phyloP scores from a whole-genome alignment of 2,329 filamentous ascomycete species.

The Ceratocystis variospora region DNA sequence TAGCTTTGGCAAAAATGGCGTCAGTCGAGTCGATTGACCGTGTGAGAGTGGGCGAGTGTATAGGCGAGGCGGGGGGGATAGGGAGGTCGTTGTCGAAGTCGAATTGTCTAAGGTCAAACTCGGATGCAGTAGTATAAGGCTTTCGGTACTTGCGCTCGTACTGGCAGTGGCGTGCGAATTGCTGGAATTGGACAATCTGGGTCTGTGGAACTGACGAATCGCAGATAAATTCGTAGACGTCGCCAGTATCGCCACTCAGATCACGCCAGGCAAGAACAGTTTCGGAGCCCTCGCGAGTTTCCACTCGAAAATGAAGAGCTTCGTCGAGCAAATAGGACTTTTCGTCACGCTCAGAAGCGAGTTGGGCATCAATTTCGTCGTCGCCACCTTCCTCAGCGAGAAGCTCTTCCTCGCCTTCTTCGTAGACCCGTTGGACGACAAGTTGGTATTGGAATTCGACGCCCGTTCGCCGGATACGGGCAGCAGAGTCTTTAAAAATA shows the following conservation, averaged over 20 bases:
- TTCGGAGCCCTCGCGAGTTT: conserved; percentile 65
- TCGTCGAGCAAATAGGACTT: conserved; percentile 96
- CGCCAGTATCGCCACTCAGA: conserved; percentile 79
- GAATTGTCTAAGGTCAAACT: conserved; percentile 69
- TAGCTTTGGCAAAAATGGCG: conserved; percentile 39
- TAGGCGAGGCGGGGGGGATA: conserved; percentile 49
- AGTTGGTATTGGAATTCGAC: conserved; percentile 97
- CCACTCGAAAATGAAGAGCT: conserved; percentile 71
- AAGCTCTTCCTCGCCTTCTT: conserved; percentile 90
- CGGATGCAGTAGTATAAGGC: conserved; percentile 64
- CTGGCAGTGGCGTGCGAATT: conserved; percentile 79
- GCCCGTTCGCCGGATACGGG: conserved; percentile 79
- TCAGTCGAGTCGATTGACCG: conserved; percentile 45
- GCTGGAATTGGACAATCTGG: conserved; percentile 67
- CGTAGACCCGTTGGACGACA: conserved; percentile 88
- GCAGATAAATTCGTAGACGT: conserved; percentile 97
- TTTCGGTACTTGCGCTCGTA: conserved; percentile 92
- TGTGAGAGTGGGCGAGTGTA: conserved; percentile 43
- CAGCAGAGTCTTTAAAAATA: conserved; percentile 93
- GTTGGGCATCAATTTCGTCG: conserved; percentile 60
- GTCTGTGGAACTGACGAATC: conserved; percentile 56
- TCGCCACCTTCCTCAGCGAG: conserved; percentile 80
- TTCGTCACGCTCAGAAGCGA: conserved; percentile 77
- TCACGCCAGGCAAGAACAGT: conserved; percentile 91
- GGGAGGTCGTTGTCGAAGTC: conserved; percentile 55